Evolutionary conservation across 441 rosid species (phyloP).

Genomic region (Populus hybrid): DNA sequence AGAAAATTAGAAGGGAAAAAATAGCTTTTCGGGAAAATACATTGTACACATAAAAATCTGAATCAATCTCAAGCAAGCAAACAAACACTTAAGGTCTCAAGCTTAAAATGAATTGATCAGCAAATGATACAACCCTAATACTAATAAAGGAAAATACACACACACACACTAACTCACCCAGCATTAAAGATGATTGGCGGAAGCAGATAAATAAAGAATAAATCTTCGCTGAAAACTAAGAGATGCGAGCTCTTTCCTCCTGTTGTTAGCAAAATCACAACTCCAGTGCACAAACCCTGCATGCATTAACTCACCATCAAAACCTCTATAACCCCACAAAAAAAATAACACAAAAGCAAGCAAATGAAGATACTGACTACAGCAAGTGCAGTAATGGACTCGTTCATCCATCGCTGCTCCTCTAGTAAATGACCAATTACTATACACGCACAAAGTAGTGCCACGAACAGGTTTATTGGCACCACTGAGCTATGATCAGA

Average conservation of each 20-base stretch:
- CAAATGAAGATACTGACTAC: slow-evolving; percentile 44
- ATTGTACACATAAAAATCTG: too few species aligned
- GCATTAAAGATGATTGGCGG: slow-evolving; percentile 97
- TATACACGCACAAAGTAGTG: slow-evolving; percentile 79
- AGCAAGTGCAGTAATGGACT: slow-evolving; percentile 85
- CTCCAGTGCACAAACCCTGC: slow-evolving; percentile 83
- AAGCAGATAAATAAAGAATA: slow-evolving; percentile 93
- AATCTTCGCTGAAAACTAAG: slow-evolving; percentile 84
- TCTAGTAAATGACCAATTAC: slow-evolving; percentile 82
- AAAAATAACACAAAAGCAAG: not conserved
- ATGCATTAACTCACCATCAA: slow-evolving; percentile 15
- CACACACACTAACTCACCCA: slow-evolving; percentile 44
- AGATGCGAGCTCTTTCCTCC: slow-evolving; percentile 77
- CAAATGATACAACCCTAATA: too few species aligned
- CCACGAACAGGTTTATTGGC: slow-evolving; percentile 85
- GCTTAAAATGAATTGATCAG: too few species aligned
- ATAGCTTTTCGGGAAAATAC: not conserved
- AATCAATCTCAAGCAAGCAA: too few species aligned
- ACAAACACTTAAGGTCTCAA: too few species aligned
- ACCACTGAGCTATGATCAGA: slow-evolving; percentile 82
- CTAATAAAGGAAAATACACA: too few species aligned
- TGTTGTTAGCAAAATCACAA: slow-evolving; percentile 71
- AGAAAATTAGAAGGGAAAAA: not conserved
- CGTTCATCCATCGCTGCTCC: slow-evolving; percentile 84
- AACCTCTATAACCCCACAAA: not conserved